Conservation (phyloP, 225 moss, liverwort and hornwort genomes). For the Physcomitrium patens region DNA sequence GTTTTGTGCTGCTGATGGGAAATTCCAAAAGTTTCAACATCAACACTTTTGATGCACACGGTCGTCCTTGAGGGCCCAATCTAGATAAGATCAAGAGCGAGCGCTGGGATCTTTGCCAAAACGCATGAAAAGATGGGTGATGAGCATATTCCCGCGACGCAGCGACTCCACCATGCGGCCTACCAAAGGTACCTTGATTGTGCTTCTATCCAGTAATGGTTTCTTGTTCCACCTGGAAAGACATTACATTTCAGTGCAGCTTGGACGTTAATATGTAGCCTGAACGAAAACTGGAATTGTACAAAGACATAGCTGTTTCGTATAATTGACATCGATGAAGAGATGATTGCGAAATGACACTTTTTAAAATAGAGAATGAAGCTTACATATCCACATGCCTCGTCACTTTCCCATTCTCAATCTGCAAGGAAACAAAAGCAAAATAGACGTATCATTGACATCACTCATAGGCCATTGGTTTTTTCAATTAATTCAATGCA, state of each 20-base stretch:
- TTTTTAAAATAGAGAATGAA: not conserved
- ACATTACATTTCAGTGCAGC: not conserved
- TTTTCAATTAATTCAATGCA: not conserved
- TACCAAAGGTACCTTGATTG: conserved; percentile 41
- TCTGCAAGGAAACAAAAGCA: conserved; percentile 36
- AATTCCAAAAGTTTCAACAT: too few relatives aligned
- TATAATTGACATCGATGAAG: not conserved
- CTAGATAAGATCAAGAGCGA: conserved; percentile 16
- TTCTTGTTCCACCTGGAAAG: conserved; percentile 57
- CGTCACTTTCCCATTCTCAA: conserved; percentile 73
- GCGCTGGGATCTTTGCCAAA: conserved; percentile 48
- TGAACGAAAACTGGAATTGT: not conserved
- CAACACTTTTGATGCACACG: not conserved
- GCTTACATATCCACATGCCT: conserved; percentile 87
- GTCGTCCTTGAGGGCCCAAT: not conserved
- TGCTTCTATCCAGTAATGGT: conserved; percentile 41
- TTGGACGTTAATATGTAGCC: not conserved
- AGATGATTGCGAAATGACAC: not conserved
- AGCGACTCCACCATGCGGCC: conserved; percentile 44
- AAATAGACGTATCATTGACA: not conserved
- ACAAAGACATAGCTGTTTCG: conserved; percentile 1
- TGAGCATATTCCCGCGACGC: conserved; percentile 55
- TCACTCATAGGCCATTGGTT: conserved; percentile 6
- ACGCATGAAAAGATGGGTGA: conserved; percentile 54
- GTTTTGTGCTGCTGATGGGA: too few relatives aligned